Conservation (phyloP, 371 early-diverging fungal genomes). For the Umbelopsis sp. region DNA sequence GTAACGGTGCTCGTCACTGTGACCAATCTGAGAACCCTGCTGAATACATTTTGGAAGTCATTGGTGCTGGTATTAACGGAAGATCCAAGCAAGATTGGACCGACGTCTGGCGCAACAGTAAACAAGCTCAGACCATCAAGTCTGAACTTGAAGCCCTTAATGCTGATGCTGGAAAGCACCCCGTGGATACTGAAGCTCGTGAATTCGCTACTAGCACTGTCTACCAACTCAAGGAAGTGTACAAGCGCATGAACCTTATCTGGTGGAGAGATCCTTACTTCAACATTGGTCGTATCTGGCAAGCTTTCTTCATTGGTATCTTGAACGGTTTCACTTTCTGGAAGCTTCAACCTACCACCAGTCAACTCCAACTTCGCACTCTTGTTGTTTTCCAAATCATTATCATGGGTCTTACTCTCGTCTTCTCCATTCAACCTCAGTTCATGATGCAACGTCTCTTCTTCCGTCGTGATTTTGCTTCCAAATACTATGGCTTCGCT, state of each 20-base stretch:
- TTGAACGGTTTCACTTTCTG: conserved; percentile 66
- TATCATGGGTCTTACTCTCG: conserved; percentile 54
- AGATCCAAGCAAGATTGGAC: conserved; percentile 50
- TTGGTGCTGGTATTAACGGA: conserved; percentile 39
- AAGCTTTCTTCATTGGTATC: conserved; percentile 40
- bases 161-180: conserved; percentile 21
- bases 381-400: conserved; percentile 64
- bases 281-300: conserved; percentile 51
- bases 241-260: conserved; percentile 43
- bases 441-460: conserved; percentile 67
- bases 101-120: conserved; percentile 44
- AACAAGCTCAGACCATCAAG: conserved; percentile 24
- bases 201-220: conserved; percentile 29
- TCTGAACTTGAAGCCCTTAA: conserved; percentile 23
- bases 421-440: conserved; percentile 66
- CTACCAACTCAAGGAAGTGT: conserved; percentile 40
- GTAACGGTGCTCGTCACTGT: conserved; percentile 50
- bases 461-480: conserved; percentile 67
- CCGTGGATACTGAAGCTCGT: conserved; percentile 22
- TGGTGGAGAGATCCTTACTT: conserved; percentile 56
- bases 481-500: conserved; percentile 68
- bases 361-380: conserved; percentile 62
- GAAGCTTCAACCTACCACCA: conserved; percentile 40
- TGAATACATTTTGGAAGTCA: conserved; percentile 58
- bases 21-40: conserved; percentile 52